phyloP scores from a whole-genome alignment of 1,284 basidiomycete genomes.

The Ceraceosorus bombacis region DNA sequence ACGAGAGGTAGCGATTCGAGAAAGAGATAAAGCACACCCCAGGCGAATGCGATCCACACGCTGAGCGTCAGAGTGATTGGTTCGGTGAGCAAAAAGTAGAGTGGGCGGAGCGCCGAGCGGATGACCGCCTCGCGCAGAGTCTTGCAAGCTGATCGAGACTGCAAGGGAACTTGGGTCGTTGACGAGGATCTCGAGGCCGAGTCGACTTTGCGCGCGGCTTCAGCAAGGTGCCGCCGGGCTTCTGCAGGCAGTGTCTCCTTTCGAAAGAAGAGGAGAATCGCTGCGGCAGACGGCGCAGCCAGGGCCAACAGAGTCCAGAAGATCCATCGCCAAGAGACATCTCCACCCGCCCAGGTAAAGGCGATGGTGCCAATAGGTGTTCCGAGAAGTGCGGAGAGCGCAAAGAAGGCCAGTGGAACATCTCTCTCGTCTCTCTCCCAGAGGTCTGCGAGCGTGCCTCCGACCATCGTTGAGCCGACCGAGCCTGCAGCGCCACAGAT shows the following conservation, averaged over 20 bases:
- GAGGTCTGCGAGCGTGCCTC: slow-evolving; percentile 57
- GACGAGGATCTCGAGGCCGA: too few species aligned
- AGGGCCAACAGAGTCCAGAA: slow-evolving; percentile 55
- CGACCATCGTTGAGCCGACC: slow-evolving; percentile 65
- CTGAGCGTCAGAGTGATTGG: slow-evolving; percentile 59
- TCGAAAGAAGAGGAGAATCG: slow-evolving; percentile 11
- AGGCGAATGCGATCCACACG: slow-evolving; percentile 43
- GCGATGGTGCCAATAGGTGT: slow-evolving; percentile 62
- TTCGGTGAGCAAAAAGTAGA: slow-evolving; percentile 60
- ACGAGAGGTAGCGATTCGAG: slow-evolving; percentile 41
- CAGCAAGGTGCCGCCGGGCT: slow-evolving; percentile 6
- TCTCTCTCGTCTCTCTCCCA: slow-evolving; percentile 33
- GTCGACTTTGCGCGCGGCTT: slow-evolving; percentile 13
- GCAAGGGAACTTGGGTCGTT: neutral
- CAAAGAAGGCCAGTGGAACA: slow-evolving; percentile 58
- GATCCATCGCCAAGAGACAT: slow-evolving; percentile 73
- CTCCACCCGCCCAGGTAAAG: slow-evolving; percentile 58
- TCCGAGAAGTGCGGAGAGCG: slow-evolving; percentile 51
- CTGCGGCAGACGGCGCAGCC: slow-evolving; percentile 5
- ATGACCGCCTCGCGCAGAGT: slow-evolving; percentile 50
- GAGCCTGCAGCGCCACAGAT: slow-evolving; percentile 61
- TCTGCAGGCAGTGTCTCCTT: too few species aligned
- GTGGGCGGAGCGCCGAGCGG: slow-evolving; percentile 62
- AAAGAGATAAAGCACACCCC: slow-evolving; percentile 44
- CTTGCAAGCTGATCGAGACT: neutral